These are phyloP conservation scores for Acer saccharum DNA, from an alignment of 345 rosid species.

Conservation along the genomic window DNA sequence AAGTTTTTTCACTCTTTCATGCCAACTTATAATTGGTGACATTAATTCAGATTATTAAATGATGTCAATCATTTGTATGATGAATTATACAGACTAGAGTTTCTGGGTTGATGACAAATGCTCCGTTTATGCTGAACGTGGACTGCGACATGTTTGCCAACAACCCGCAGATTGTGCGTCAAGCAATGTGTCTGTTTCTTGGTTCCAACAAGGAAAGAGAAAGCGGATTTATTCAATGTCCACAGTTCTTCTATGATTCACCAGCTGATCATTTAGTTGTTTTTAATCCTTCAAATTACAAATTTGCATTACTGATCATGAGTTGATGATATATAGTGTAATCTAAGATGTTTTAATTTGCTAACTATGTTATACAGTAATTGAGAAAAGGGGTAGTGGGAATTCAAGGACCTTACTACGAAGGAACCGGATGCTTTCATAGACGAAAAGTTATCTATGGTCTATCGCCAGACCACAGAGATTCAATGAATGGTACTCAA, in stretches of 20 bases:
- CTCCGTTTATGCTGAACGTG: conserved; percentile 63
- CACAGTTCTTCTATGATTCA: not conserved
- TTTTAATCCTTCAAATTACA: not conserved
- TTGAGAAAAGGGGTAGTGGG: conserved; percentile 42
- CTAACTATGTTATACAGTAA: conserved; percentile 24
- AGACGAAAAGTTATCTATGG: conserved; percentile 67
- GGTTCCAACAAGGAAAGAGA: conserved; percentile 23
- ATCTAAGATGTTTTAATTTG: not conserved
- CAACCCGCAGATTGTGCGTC: conserved; percentile 49
- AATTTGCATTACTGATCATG: not conserved
- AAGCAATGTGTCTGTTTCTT: conserved; percentile 55
- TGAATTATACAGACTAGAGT: too few species aligned
- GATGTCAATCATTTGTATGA: too few species aligned
- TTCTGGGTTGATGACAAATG: too few species aligned
- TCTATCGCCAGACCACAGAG: conserved; percentile 30
- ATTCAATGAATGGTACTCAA: too few species aligned
- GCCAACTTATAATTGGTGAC: too few species aligned
- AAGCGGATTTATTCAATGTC: conserved; percentile 52
- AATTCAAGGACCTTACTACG: conserved; percentile 55
- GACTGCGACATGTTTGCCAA: conserved; percentile 81
- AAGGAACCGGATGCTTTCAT: conserved; percentile 66
- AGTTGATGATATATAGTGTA: too few species aligned
- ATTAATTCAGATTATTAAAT: too few species aligned
- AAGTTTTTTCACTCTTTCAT: too few species aligned
- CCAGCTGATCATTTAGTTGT: too few species aligned